Percentiles rank a stretch among this genome's conserved stretches.
These are phyloP conservation scores for Chrysochromulina parva DNA, from an alignment of 78 protist species.

Conservation along the genomic window DNA sequence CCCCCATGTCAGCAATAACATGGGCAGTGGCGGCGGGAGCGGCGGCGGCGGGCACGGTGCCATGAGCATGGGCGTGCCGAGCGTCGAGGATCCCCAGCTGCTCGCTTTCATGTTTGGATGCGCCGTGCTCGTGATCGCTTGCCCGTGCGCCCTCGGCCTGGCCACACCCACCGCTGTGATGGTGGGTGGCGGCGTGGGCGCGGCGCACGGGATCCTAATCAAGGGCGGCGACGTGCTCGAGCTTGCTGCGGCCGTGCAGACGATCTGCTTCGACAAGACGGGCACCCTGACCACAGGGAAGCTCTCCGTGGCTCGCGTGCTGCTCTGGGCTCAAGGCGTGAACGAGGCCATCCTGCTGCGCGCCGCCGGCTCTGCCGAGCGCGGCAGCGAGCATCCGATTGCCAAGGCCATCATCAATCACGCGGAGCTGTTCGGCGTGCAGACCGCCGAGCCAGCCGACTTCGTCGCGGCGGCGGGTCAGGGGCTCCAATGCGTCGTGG, in stretches of 20 bases:
- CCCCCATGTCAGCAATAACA: no score
- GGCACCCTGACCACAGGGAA: conserved; percentile 90
- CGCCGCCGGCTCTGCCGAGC: conserved; percentile 6
- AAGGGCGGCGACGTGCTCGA: conserved; percentile 85
- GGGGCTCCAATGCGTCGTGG: not conserved
- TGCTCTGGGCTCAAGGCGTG: no score
- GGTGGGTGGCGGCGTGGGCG: conserved; percentile 89
- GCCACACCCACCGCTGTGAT: conserved; percentile 94
- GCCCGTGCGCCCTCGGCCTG: conserved; percentile 92
- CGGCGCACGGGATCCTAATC: conserved; percentile 76
- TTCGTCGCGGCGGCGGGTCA: not conserved
- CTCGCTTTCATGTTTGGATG: conserved; percentile 45
- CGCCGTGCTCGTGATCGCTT: conserved; percentile 84
- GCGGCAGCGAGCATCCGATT: conserved; percentile 74
- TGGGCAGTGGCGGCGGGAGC: no score
- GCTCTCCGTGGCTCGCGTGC: not conserved
- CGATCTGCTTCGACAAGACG: conserved; percentile 85
- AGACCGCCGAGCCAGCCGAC: not conserved
- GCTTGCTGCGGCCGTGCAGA: not conserved
- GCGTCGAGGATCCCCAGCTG: not conserved
- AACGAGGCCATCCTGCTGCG: not conserved
- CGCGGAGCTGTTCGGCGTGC: conserved; percentile 21
- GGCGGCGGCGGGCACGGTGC: no score
- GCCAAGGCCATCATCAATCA: conserved; percentile 70
- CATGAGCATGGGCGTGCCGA: no score